Conservation (phyloP, 2,329 filamentous ascomycete genomes). For the Pestalotiopsis sp. region DNA sequence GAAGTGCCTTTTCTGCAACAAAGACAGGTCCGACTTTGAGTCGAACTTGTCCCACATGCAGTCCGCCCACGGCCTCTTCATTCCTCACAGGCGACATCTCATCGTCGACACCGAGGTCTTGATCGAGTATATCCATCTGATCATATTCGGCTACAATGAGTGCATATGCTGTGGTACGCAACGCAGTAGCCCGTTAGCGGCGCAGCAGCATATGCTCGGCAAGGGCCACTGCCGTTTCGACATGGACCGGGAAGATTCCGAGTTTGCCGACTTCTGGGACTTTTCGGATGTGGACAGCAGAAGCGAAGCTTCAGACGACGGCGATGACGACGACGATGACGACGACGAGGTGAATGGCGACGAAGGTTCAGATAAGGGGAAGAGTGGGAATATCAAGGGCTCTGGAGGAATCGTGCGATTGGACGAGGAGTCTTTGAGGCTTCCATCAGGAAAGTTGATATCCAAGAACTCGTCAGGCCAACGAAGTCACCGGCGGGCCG, state of each 20-base stretch:
- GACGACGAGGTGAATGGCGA: neutral
- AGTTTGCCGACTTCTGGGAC: constrained; percentile 31
- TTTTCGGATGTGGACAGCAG: constrained; percentile 14
- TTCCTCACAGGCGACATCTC: constrained; percentile 39
- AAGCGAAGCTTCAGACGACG: neutral
- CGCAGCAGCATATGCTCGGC: constrained; percentile 41
- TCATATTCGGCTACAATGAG: constrained; percentile 48
- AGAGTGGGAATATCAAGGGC: neutral
- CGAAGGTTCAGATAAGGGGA: constrained; percentile 10
- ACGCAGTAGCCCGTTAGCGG: constrained; percentile 40
- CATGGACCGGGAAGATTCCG: constrained; percentile 21
- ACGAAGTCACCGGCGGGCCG: neutral
- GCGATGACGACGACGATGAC: neutral
- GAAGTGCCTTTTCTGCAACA: constrained; percentile 6
- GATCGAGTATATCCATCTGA: constrained; percentile 46
- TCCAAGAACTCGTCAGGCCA: constrained; percentile 22
- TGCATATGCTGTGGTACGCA: constrained; percentile 51
- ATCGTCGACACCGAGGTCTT: constrained; percentile 47
- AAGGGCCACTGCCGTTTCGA: constrained; percentile 28
- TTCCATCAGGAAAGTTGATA: constrained; percentile 37
- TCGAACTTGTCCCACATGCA: constrained; percentile 49
- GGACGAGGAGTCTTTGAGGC: constrained; percentile 29
- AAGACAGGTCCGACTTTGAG: constrained; percentile 26
- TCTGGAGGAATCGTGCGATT: neutral
- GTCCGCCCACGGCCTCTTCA: constrained; percentile 44